Conservation (phyloP, 805 yeast species). For the Cyberlindnera subsufficiens region DNA sequence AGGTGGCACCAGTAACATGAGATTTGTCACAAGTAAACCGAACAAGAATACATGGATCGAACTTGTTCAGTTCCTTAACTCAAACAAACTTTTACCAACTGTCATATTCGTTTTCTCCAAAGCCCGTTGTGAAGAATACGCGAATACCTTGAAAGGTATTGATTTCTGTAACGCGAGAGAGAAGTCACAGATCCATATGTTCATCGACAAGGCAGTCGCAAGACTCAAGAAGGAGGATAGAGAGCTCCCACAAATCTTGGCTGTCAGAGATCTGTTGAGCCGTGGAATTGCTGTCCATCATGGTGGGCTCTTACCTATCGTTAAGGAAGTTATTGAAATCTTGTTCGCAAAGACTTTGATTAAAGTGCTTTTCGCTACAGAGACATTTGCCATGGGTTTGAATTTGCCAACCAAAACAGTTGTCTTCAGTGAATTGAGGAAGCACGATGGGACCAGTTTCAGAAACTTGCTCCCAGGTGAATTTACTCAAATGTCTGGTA, state of each 20-base stretch:
- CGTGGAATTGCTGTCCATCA: constrained; percentile 96
- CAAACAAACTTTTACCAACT: constrained; percentile 75
- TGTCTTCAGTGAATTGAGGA: constrained; percentile 76
- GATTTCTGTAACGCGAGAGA: constrained; percentile 84
- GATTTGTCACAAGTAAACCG: constrained; percentile 37
- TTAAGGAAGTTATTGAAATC: constrained; percentile 89
- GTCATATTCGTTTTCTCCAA: constrained; percentile 92
- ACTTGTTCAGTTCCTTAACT: constrained; percentile 63
- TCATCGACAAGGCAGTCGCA: constrained; percentile 82
- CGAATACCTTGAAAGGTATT: constrained; percentile 64
- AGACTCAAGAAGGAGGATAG: constrained; percentile 89
- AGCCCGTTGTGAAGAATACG: constrained; percentile 90
- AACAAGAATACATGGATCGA: constrained; percentile 74
- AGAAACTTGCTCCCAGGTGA: constrained; percentile 90
- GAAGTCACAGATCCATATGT: constrained; percentile 88
- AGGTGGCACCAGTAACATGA: constrained; percentile 27
- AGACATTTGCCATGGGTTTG: constrained; percentile 98
- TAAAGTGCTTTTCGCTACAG: constrained; percentile 92
- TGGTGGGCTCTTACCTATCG: constrained; percentile 89
- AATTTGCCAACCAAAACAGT: constrained; percentile 96
- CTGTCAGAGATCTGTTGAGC: constrained; percentile 73
- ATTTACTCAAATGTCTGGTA: constrained; percentile 97
- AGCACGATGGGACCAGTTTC: constrained; percentile 84
- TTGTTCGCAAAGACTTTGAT: constrained; percentile 81
- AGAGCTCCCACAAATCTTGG: constrained; percentile 84